phyloP scores from a whole-genome alignment of 2,329 filamentous ascomycete species.

The Alternaria metachromatica region DNA sequence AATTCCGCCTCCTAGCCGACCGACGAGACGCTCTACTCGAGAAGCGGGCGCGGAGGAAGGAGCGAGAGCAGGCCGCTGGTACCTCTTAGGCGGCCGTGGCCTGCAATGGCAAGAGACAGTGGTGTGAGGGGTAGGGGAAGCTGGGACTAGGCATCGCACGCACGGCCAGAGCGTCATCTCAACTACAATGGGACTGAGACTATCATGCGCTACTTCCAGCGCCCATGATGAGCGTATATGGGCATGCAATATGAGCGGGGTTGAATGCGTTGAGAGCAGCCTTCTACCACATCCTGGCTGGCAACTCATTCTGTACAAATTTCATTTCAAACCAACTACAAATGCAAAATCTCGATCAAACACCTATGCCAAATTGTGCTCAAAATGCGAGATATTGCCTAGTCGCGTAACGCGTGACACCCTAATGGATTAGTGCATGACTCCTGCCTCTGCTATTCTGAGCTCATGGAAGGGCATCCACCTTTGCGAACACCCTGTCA shows the following conservation, averaged over 20 bases:
- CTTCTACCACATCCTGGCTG: constrained; percentile 34
- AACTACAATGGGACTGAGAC: constrained; percentile 3
- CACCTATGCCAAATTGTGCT: neutral
- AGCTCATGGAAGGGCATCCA: constrained; percentile 19
- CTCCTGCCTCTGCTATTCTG: constrained; percentile 27
- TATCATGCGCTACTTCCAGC: constrained; percentile 8
- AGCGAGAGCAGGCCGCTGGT: constrained; percentile 60
- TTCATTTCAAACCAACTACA: constrained; percentile 24
- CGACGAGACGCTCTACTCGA: constrained; percentile 83
- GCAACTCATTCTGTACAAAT: constrained; percentile 44
- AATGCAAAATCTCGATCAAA: constrained; percentile 5
- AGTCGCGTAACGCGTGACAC: constrained; percentile 22
- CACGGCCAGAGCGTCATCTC: neutral
- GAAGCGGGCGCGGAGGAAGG: constrained; percentile 82
- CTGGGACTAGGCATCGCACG: neutral
- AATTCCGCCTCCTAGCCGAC: constrained; percentile 77
- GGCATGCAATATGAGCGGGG: constrained; percentile 4
- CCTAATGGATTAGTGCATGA: constrained; percentile 34
- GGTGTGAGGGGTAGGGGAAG: constrained; percentile 7
- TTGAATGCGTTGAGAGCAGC: constrained; percentile 22
- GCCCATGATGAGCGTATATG: constrained; percentile 1
- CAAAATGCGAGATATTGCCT: constrained; percentile 38
- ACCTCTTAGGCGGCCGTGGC: neutral
- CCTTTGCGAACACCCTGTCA: constrained; percentile 26
- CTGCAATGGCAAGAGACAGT: neutral